Conservation (phyloP, 805 yeast species). For the Kluyveromyces lactis region DNA sequence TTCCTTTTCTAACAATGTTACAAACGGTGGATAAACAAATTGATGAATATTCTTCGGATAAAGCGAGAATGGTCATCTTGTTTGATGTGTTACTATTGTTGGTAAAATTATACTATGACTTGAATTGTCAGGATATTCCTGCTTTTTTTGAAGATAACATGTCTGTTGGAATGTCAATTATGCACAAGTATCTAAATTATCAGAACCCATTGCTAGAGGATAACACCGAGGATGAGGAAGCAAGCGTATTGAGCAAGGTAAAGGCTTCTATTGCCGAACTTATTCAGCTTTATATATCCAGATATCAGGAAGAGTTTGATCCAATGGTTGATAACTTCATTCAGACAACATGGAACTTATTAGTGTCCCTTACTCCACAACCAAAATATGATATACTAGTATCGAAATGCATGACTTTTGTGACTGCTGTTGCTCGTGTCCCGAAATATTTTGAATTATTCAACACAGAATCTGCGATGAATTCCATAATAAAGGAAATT, state of each 20-base stretch:
- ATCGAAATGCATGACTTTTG: slow-evolving; percentile 68
- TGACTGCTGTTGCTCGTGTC: slow-evolving; percentile 72
- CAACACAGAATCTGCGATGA: slow-evolving; percentile 51
- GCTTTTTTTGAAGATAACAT: slow-evolving; percentile 94
- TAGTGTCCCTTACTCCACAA: slow-evolving; percentile 56
- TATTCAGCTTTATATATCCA: slow-evolving; percentile 73
- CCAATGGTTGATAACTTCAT: slow-evolving; percentile 69
- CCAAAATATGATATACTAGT: slow-evolving; percentile 79
- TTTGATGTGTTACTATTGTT: slow-evolving; percentile 66
- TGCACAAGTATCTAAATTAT: slow-evolving; percentile 73
- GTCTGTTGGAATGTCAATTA: slow-evolving; percentile 62
- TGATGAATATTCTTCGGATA: slow-evolving; percentile 36
- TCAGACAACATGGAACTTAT: slow-evolving; percentile 71
- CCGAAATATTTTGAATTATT: slow-evolving; percentile 62
- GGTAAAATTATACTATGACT: slow-evolving; percentile 79
- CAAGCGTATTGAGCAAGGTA: slow-evolving; percentile 60
- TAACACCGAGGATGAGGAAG: slow-evolving; percentile 50
- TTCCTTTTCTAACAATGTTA: slow-evolving; percentile 69
- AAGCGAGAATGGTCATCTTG: slow-evolving; percentile 43
- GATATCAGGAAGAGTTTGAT: slow-evolving; percentile 91
- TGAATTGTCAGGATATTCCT: slow-evolving; percentile 96
- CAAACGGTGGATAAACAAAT: slow-evolving; percentile 61
- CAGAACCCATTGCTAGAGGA: slow-evolving; percentile 46
- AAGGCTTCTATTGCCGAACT: slow-evolving; percentile 81
- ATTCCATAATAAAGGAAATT: slow-evolving; percentile 72